Evolutionary conservation across 2,329 filamentous ascomycete genomes (phyloP).

Genomic region (Hypoxylon sp.): DNA sequence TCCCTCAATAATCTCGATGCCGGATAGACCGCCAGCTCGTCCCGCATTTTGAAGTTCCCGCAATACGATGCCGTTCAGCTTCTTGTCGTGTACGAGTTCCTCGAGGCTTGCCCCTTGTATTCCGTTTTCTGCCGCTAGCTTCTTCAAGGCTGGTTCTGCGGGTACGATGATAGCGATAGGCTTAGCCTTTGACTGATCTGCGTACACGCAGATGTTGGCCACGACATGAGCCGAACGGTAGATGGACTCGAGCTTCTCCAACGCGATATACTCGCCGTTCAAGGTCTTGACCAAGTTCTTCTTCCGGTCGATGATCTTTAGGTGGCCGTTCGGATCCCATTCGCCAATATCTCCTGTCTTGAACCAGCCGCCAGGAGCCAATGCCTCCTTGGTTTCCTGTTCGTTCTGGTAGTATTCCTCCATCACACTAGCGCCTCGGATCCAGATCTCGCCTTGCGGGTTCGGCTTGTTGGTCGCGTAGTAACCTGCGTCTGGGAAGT

Average conservation of each 20-base stretch:
- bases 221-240: slow-evolving; percentile 67
- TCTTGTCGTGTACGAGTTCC: slow-evolving; percentile 76
- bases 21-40: slow-evolving; percentile 72
- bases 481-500: slow-evolving; percentile 88
- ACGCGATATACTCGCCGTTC: slow-evolving; percentile 85
- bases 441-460: slow-evolving; percentile 90
- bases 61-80: slow-evolving; percentile 73
- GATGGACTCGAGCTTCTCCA: slow-evolving; percentile 77
- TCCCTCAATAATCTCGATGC: slow-evolving; percentile 79
- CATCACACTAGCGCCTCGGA: slow-evolving; percentile 80
- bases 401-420: slow-evolving; percentile 83
- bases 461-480: slow-evolving; percentile 79
- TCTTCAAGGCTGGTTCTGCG: slow-evolving; percentile 68
- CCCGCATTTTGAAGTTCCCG: slow-evolving; percentile 75
- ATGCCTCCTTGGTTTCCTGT: slow-evolving; percentile 78
- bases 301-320: slow-evolving; percentile 87
- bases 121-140: slow-evolving; percentile 63
- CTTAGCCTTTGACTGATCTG: slow-evolving; percentile 65
- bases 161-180: slow-evolving; percentile 71
- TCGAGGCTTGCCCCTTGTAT: slow-evolving; percentile 73
- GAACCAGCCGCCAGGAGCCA: slow-evolving; percentile 86
- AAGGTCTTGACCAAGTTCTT: slow-evolving; percentile 90
- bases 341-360: slow-evolving; percentile 89
- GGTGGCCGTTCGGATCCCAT: slow-evolving; percentile 78
- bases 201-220: slow-evolving; percentile 70